Evolutionary conservation across 371 early-diverging fungal species (phyloP), one percentile per base, ranked within the genome.

Genomic region (Mortierella sp.): DNA sequence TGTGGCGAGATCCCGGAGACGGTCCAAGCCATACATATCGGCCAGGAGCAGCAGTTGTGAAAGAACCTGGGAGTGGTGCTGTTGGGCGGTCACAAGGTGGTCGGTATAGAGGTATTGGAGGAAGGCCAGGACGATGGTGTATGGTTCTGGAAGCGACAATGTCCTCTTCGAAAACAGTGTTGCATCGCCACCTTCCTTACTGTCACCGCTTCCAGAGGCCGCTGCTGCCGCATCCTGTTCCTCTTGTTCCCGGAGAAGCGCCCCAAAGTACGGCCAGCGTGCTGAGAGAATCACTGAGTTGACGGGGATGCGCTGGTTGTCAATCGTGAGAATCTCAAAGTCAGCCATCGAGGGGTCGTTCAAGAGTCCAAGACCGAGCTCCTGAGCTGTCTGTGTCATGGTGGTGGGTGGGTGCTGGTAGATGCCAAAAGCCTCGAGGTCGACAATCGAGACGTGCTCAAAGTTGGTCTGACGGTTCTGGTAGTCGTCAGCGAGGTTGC

Each of bases 401-500:
- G 91, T 91, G 6, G 92, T 87, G 5, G 87, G 88, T 2, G 93
- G 91, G 24, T 89, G 89, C 19, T 90, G 89, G 79, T 93, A 93
- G 46, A 94, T 91, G 10, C 96, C 96, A 78, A 95, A 93, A 0
- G 96, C 93, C 76, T 95, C 94, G 74, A 96, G 75, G 67, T 95
- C 92, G 0, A 96, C 91, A 6, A 92, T 86, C 19, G 94, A 91
- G 34, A 95, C 86, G 78, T 96, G 94, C 75, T 92, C 89, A 88
- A 94, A 96, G 83, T 96, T 96, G 55, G 94, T 90, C 74, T 93
- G 94, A 34, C 96, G 92, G 72, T 93, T 91, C 73, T 95, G 92
- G 77, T 96, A 96, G 80, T 96, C 96, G 43, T 94, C 92, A 6
- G 92, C 87, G 40, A 96, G 86, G 50, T 90, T 91, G 16, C 96